A percentile compares a stretch with the other conserved stretches of the same genome.
Conservation (phyloP, 352 stramenopile species). For the Phytophthora europaea region DNA sequence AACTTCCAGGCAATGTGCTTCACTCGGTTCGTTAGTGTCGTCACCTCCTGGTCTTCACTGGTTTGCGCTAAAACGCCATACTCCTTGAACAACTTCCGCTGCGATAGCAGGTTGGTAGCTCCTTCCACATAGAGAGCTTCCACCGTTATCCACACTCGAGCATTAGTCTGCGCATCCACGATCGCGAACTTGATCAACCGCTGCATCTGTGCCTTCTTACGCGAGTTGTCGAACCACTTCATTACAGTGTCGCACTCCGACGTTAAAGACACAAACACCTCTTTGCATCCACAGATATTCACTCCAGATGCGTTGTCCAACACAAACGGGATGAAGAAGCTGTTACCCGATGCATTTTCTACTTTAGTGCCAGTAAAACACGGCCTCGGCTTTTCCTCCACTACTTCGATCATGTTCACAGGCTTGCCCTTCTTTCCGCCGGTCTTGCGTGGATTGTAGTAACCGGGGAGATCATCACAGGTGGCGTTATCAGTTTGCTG, state of each 20-base stretch:
- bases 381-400: background rate
- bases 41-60: background rate
- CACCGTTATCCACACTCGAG: background rate
- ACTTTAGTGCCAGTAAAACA: background rate
- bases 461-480: conserved; percentile 2
- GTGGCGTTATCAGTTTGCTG: background rate
- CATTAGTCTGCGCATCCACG: background rate
- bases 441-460: conserved; percentile 6
- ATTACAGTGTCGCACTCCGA: conserved; percentile 10
- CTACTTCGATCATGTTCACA: conserved; percentile 11
- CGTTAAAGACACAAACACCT: conserved; percentile 11
- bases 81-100: background rate
- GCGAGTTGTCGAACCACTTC: conserved; percentile 10
- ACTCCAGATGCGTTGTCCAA: conserved; percentile 15
- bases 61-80: background rate
- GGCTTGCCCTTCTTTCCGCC: conserved; percentile 6
- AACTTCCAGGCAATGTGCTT: background rate
- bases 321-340: conserved; percentile 4
- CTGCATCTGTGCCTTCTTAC: background rate
- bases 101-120: background rate
- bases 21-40: background rate
- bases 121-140: background rate
- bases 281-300: conserved; percentile 17
- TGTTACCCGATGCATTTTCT: background rate
- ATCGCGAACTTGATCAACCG: background rate